Percentiles rank a stretch among this genome's conserved stretches.
These are phyloP conservation scores for Cystobasidium slooffiae DNA, from an alignment of 1,284 basidiomycete species.

Conservation along the genomic window DNA sequence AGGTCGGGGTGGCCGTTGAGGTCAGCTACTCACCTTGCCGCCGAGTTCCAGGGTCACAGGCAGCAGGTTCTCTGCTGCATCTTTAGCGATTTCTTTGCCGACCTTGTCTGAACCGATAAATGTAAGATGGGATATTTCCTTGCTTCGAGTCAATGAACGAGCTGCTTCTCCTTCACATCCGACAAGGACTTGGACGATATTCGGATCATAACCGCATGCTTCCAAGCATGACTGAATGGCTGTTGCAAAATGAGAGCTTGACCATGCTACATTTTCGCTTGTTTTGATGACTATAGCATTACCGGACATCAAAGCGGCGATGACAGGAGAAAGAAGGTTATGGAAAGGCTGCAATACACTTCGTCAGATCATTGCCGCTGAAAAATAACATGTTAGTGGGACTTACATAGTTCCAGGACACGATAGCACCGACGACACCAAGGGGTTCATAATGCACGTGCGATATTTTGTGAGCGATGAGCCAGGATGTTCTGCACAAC, in stretches of 20 bases:
- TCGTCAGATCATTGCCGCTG: too few species aligned
- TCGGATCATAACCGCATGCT: slow-evolving; percentile 75
- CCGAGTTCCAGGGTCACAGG: slow-evolving; percentile 52
- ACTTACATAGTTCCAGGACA: slow-evolving; percentile 75
- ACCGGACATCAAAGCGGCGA: slow-evolving; percentile 85
- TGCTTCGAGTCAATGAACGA: slow-evolving; percentile 76
- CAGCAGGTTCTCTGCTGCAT: slow-evolving; percentile 49
- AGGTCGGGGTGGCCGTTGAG: too few species aligned
- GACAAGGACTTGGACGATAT: slow-evolving; percentile 82
- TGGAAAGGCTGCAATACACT: slow-evolving; percentile 70
- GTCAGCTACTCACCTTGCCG: slow-evolving; percentile 46
- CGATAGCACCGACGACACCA: slow-evolving; percentile 89
- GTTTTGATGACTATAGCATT: slow-evolving; percentile 92
- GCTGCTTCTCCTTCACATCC: slow-evolving; percentile 83
- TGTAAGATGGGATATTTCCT: slow-evolving; percentile 70
- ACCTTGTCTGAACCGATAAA: slow-evolving; percentile 87
- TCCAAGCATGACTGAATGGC: slow-evolving; percentile 74
- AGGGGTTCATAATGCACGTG: slow-evolving; percentile 86
- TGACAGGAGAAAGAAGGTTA: slow-evolving; percentile 89
- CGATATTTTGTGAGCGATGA: slow-evolving; percentile 79
- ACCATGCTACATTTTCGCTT: slow-evolving; percentile 82
- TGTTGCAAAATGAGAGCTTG: slow-evolving; percentile 75
- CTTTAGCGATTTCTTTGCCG: slow-evolving; percentile 70
- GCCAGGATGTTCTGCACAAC: slow-evolving; percentile 64
- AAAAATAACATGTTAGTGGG: not conserved